Base-by-base conservation (phyloP, 75 land plant species). In the Sequoiadendron giganteum region DNA sequence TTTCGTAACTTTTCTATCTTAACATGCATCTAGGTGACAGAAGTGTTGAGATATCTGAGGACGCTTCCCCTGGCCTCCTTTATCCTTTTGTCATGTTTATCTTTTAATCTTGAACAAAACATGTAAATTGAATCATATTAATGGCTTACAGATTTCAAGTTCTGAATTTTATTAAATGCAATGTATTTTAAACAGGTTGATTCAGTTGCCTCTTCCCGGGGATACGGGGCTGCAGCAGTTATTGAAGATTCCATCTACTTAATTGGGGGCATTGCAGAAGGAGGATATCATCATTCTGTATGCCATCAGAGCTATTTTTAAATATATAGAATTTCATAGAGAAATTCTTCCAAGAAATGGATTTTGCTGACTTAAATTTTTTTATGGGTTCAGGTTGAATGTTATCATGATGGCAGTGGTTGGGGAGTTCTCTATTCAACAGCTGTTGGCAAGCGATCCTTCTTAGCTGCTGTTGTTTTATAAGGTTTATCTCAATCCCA, bases 181-280 rank as follows among this genome's bases (percentile, higher is more conserved):
- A 32, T 36, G 13, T 14, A 49, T 56, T 48, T 54, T 5, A 32
- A 85, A 85, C 68, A 85, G 86, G 40, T 83, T 21, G 91, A 90
- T 28, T 83, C 93, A 85, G 90, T 92, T 90, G 88, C 87, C 15
- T 30, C 72, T 32, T 3, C 78, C 1, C 89, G 99, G 47, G 99
- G 96, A 55, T 96, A 94, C 90, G 90, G 94, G 18, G 96, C 93
- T 55, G 89, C 94, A 19, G 95, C 85, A 6, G 92, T 91, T 36
- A 28, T 94, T 1, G 89, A 76, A 42, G 91, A 91, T 43, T 88
- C 90, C 13, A 88, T 97, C 10, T 95, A 92, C 81, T 86, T 89
- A 15, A 86, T 96, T 75, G 99, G 95, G 73, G 99, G 99, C 18
- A 70, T 94, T 36, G 52, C 38, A n/a, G 49, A 47, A 15, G 11